phyloP scores from a whole-genome alignment of 345 rosid genomes.

The Cardamine chenopodiifolia region DNA sequence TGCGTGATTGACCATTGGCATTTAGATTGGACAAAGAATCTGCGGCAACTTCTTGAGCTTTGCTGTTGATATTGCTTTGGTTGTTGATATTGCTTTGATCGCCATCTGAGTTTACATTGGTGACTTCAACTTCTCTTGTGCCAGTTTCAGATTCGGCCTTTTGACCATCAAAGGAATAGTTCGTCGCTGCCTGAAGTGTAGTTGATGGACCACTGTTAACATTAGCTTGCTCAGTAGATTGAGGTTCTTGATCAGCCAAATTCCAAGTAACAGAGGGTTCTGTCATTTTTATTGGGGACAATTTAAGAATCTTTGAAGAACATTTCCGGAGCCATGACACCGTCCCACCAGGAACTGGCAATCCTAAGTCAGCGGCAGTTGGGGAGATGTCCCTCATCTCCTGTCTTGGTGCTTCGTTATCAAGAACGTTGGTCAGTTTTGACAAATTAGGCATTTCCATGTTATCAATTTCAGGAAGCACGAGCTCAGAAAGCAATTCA shows the following conservation, averaged over 20 bases:
- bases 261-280: conserved; percentile 49
- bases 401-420: conserved; percentile 37
- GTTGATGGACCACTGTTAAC: conserved; percentile 50
- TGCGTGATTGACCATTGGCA: conserved; percentile 51
- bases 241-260: conserved; percentile 39
- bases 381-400: conserved; percentile 39
- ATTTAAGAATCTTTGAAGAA: conserved; percentile 72
- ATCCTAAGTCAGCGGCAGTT: conserved; percentile 41
- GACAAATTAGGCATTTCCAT: conserved; percentile 52
- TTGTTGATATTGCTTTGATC: conserved; percentile 59
- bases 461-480: conserved; percentile 75
- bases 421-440: conserved; percentile 45
- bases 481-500: conserved; percentile 67
- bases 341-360: conserved; percentile 61
- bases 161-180: conserved; percentile 51
- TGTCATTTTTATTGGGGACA: conserved; percentile 67
- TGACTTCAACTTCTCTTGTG: conserved; percentile 50
- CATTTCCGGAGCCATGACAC: conserved; percentile 83
- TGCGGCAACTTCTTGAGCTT: conserved; percentile 51
- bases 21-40: conserved; percentile 57
- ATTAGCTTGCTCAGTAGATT: conserved; percentile 42
- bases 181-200: conserved; percentile 46
- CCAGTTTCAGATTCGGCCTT: conserved; percentile 51
- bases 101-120: conserved; percentile 49
- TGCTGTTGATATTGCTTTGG: conserved; percentile 59